Conservation (phyloP, 208 protist species). For the Trichomonas gallinae region DNA sequence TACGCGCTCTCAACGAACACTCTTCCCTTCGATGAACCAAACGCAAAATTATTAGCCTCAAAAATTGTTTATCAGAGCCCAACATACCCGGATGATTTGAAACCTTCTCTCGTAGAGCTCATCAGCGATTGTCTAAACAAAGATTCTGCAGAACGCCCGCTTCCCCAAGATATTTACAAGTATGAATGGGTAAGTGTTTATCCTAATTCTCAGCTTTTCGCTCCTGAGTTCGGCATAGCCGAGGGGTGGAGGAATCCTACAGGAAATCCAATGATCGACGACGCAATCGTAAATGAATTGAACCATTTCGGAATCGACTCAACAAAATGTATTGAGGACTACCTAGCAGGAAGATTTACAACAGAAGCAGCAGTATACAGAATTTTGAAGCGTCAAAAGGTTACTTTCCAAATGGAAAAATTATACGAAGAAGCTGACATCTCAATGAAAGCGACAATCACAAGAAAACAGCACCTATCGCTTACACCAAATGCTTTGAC, state of each 20-base stretch:
- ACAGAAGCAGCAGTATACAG: neutral
- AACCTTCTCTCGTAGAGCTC: neutral
- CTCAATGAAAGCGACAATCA: neutral
- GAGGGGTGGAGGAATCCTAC: neutral
- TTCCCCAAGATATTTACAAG: constrained; percentile 19
- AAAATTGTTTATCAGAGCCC: neutral
- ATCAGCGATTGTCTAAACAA: neutral
- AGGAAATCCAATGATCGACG: neutral
- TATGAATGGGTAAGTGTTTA: constrained; percentile 22
- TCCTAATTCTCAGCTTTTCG: neutral
- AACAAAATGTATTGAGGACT: neutral
- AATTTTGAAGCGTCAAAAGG: neutral
- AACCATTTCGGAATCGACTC: neutral
- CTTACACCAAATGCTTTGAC: neutral
- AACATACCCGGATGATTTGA: neutral
- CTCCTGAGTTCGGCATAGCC: neutral
- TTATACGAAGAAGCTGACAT: neutral
- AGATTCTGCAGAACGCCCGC: neutral
- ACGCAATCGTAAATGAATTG: neutral
- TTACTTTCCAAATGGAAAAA: neutral
- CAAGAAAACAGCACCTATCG: neutral
- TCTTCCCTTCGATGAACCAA: neutral
- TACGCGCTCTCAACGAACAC: neutral
- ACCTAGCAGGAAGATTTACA: neutral
- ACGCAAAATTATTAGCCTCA: neutral